Base-by-base conservation (phyloP, 2,329 filamentous ascomycete species). In the Ilyonectria mors-panacis region DNA sequence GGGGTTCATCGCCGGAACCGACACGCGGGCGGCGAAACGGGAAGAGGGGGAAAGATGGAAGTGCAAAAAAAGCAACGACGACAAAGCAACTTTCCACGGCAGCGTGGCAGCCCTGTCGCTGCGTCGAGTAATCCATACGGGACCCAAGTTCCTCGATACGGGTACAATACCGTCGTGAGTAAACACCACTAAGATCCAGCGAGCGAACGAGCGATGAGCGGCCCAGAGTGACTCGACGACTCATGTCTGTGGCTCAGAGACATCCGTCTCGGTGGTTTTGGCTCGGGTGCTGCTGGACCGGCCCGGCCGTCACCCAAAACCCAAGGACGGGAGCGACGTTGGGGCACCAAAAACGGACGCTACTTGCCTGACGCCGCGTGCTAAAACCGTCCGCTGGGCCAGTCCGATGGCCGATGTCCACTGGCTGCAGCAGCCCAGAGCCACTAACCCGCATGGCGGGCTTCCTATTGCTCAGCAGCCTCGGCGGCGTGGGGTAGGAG, bases 281-380 rank as follows among this genome's bases (percentile, higher is more conserved):
- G 55, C 54, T 74, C 68, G 66, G 74, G 68, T 67, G 65, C 65
- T 73, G 63, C 68, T 75, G 71, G 72, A 63, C 74, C 74, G 74
- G 74, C 65, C 74, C 74, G 73, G 73, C 63, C 66, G 62, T 65
- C 61, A 65, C 63, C 65, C 66, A 62, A 70, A 69, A 66, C 70
- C 70, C 59, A 73, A 70, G 55, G 58, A 57, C 56, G 65, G 68
- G 61, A 68, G 57, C 54, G 51, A 65, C 65, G 72, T 76, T 76
- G 74, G 74, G 74, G 74, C 74, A 76, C 67, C 74, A 76, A 75
- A 70, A 59, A 68, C 70, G 67, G 67, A 73, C 71, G 73, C 73
- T 75, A 73, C 55, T 59, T 63, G 66, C 66, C 66, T 65, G 63
- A 67, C 57, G 58, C 66, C 59, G 54, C 59, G 47, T 63, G 58